A percentile compares a stretch with the other conserved stretches of the same genome.
Conservation (phyloP, 768 basidiomycete genomes). For the Kwoniella dendrophila region DNA sequence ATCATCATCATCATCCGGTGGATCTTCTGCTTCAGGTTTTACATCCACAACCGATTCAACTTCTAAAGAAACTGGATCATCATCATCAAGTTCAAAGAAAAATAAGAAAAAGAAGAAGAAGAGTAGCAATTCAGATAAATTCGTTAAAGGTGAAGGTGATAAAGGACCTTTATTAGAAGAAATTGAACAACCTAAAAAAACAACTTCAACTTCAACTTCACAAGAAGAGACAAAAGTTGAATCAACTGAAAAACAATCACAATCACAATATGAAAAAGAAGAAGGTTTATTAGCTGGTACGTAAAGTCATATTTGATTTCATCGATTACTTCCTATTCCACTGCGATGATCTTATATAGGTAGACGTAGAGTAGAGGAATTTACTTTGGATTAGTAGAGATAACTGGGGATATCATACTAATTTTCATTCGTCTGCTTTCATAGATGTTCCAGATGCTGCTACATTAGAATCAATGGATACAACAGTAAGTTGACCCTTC, state of each 20-base stretch:
- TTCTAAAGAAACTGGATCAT: conserved; percentile 18
- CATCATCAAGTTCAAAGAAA: conserved; percentile 55
- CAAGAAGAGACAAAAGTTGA: conserved; percentile 21
- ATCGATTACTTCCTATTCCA: no score
- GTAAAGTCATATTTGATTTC: no score
- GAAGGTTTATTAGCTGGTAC: conserved; percentile 33
- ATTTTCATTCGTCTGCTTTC: background rate
- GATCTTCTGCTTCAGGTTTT: conserved; percentile 53
- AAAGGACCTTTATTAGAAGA: conserved; percentile 84
- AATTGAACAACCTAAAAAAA: conserved; percentile 23
- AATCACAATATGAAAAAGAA: conserved; percentile 9
- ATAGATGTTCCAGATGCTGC: conserved; percentile 46
- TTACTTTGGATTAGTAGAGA: no score
- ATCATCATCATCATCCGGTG: conserved; percentile 18
- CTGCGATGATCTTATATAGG: no score
- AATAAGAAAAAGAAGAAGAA: conserved; percentile 67
- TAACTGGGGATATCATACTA: background rate
- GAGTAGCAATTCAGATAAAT: conserved; percentile 43
- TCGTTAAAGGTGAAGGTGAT: conserved; percentile 32
- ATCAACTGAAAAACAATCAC: background rate
- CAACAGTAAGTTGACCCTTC: conserved; percentile 24
- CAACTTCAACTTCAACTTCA: conserved; percentile 20
- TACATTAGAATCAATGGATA: conserved; percentile 45
- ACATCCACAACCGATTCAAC: conserved; percentile 54
- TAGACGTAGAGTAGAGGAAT: background rate